Evolutionary conservation across 2,329 filamentous ascomycete genomes (phyloP).

Genomic region (Ascochyta rabiei): DNA sequence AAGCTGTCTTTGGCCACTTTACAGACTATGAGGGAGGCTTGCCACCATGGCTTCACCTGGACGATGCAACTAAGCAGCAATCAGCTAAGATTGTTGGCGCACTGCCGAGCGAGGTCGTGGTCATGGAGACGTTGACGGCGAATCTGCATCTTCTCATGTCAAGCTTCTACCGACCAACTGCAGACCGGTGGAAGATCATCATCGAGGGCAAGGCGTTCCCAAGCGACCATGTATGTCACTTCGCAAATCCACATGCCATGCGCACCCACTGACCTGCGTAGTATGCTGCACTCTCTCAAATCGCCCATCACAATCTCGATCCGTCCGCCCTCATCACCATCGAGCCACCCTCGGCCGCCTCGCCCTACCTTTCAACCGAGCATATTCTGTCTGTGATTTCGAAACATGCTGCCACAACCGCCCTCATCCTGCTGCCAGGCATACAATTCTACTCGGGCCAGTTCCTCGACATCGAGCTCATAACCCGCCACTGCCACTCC

Average conservation of each 20-base stretch:
- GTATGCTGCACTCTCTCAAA: constrained; percentile 84
- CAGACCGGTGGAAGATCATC: constrained; percentile 75
- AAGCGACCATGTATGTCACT: constrained; percentile 70
- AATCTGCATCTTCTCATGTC: constrained; percentile 85
- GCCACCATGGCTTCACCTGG: constrained; percentile 77
- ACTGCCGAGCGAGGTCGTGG: constrained; percentile 72
- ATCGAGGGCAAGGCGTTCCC: constrained; percentile 92
- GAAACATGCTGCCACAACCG: constrained; percentile 72
- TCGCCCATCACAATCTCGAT: constrained; percentile 71
- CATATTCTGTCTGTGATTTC: constrained; percentile 76
- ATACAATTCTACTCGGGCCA: constrained; percentile 95
- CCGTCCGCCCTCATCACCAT: constrained; percentile 75
- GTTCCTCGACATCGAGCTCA: constrained; percentile 79
- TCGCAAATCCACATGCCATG: not conserved
- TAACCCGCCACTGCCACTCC: constrained; percentile 76
- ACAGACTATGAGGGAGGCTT: constrained; percentile 70
- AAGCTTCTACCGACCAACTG: constrained; percentile 77
- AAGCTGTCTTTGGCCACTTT: constrained; percentile 87
- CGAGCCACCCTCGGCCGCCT: constrained; percentile 59
- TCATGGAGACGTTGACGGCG: constrained; percentile 85
- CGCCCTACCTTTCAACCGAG: constrained; percentile 70
- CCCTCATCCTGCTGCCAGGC: constrained; percentile 80
- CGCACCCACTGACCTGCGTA: constrained; percentile 42
- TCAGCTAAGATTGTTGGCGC: constrained; percentile 79
- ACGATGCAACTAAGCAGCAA: constrained; percentile 72